These are phyloP conservation scores for Penicillium coprophilum DNA, from an alignment of 495 filamentous ascomycete species.

Conservation along the genomic window DNA sequence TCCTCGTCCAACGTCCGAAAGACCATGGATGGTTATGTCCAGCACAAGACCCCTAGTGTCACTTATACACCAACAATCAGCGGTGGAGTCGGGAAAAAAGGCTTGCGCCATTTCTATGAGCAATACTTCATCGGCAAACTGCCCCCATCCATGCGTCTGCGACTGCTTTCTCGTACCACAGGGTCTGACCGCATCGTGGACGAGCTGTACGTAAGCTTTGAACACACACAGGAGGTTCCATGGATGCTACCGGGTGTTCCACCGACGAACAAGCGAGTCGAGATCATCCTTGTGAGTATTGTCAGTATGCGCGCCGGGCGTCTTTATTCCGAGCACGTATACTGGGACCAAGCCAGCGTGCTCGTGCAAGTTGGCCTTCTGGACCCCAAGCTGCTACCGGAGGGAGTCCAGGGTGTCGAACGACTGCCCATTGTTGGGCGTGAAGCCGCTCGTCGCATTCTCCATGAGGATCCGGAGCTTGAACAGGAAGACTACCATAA, in stretches of 20 bases:
- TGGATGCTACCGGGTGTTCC: slow-evolving; percentile 82
- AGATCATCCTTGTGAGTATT: slow-evolving; percentile 71
- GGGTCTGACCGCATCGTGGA: slow-evolving; percentile 62
- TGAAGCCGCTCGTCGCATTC: slow-evolving; percentile 65
- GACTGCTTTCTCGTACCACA: slow-evolving; percentile 69
- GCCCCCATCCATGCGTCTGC: slow-evolving; percentile 64
- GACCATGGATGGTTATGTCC: slow-evolving; percentile 55
- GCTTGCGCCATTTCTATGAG: slow-evolving; percentile 70
- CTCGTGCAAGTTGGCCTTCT: slow-evolving; percentile 75
- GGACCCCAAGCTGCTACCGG: slow-evolving; percentile 58
- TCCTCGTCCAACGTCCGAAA: slow-evolving; percentile 43
- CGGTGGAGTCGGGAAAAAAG: slow-evolving; percentile 69
- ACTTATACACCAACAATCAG: slow-evolving; percentile 61
- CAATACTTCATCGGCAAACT: slow-evolving; percentile 72
- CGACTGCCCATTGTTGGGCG: slow-evolving; percentile 69
- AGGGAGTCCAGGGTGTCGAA: slow-evolving; percentile 49
- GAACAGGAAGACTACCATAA: slow-evolving; percentile 45
- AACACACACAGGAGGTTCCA: slow-evolving; percentile 68
- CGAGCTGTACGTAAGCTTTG: slow-evolving; percentile 60
- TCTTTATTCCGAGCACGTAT: slow-evolving; percentile 78
- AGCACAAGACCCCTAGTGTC: slow-evolving; percentile 51
- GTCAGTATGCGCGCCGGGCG: slow-evolving; percentile 72
- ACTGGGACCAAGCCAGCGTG: slow-evolving; percentile 86
- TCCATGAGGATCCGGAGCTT: slow-evolving; percentile 54
- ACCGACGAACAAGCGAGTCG: slow-evolving; percentile 64